Evolutionary conservation across 2,329 filamentous ascomycete genomes (phyloP).

Genomic region (Dothideomycetes sp.): DNA sequence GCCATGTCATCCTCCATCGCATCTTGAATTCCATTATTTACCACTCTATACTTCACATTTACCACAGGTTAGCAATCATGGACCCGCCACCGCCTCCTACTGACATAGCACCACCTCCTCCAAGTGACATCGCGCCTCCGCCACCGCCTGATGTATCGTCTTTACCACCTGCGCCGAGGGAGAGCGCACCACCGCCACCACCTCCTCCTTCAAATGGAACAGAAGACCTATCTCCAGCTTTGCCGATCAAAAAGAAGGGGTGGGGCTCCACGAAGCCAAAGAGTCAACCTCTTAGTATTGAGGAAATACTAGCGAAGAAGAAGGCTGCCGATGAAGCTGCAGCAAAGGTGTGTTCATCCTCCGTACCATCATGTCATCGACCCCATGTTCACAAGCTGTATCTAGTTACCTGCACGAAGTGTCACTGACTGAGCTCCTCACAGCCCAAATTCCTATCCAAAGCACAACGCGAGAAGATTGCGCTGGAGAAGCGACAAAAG

Average conservation of each 20-base stretch:
- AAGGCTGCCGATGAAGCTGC: constrained; percentile 75
- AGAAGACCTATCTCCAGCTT: constrained; percentile 6
- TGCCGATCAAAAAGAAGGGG: constrained; percentile 35
- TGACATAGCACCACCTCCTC: constrained; percentile 12
- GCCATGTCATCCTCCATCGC: too few species aligned
- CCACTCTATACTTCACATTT: too few species aligned
- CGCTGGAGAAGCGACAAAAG: constrained; percentile 64
- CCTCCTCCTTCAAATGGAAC: constrained; percentile 6
- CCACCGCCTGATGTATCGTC: constrained; percentile 13
- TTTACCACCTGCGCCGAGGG: constrained; percentile 13
- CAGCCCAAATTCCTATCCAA: constrained; percentile 77
- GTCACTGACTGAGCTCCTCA: constrained; percentile 13
- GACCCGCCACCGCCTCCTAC: constrained; percentile 13
- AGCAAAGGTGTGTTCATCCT: constrained; percentile 42
- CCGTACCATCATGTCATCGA: not conserved
- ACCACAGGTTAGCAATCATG: not conserved
- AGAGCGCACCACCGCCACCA: constrained; percentile 8
- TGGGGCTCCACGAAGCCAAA: constrained; percentile 18
- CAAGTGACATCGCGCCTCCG: too few species aligned
- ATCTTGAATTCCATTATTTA: too few species aligned
- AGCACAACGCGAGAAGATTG: constrained; percentile 68
- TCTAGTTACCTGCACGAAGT: constrained; percentile 8
- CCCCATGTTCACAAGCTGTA: constrained; percentile 12
- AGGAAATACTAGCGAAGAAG: constrained; percentile 77
- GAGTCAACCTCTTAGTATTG: constrained; percentile 61